Conservation (phyloP, 768 basidiomycete genomes). For the Macrolepiota fuliginosa region DNA sequence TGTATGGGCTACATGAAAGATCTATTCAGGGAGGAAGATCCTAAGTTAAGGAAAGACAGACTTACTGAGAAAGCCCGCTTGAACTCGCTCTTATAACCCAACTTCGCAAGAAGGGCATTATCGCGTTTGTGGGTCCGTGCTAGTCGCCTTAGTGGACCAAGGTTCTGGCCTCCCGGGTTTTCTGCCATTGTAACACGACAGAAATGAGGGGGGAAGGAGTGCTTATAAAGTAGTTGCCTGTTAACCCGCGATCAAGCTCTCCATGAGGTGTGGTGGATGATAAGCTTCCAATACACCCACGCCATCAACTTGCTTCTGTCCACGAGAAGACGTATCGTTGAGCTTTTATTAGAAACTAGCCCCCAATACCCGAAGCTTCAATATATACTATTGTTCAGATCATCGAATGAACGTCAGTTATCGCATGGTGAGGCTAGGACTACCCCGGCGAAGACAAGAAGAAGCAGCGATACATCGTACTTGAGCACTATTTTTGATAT, state of each 20-base stretch:
- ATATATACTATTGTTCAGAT: too few relatives aligned
- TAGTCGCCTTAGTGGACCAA: neutral
- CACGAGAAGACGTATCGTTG: neutral
- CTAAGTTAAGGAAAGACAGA: neutral
- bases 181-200: neutral
- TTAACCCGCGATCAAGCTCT: neutral
- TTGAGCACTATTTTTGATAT: too few relatives aligned
- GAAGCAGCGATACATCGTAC: too few relatives aligned
- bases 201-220: neutral
- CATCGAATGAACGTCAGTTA: too few relatives aligned
- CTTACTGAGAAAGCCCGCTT: slow-evolving; percentile 58
- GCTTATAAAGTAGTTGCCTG: too few relatives aligned
- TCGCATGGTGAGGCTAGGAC: too few relatives aligned
- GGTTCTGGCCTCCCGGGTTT: neutral
- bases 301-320: neutral
- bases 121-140: slow-evolving; percentile 1
- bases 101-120: slow-evolving; percentile 29
- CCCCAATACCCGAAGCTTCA: neutral
- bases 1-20: slow-evolving; percentile 37
- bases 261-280: too few relatives aligned
- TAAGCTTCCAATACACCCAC: neutral
- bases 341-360: neutral
- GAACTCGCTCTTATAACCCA: slow-evolving; percentile 59
- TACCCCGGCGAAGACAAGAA: too few relatives aligned
- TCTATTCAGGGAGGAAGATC: neutral